Evolutionary conservation across 202 grass and related monocot genomes (phyloP), one percentile per base, ranked within the genome.

Genomic region (Schoenoplectus triqueter): DNA sequence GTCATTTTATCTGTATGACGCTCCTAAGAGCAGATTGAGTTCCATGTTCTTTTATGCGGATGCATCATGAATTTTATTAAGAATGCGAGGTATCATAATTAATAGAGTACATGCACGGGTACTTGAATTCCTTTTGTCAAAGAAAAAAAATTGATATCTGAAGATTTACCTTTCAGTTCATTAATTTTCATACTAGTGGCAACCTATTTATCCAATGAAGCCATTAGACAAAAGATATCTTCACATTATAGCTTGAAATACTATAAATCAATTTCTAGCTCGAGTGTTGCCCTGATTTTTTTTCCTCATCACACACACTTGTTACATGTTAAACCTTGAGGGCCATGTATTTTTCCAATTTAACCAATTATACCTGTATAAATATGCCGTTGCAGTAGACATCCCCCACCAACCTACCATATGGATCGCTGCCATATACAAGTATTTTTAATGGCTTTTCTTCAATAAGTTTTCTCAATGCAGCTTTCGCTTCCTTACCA

Each of bases 301-400:
- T 64, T 2, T 64, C 19, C 31, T 64, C 61, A 64, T 64, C 10
- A 7, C 66, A 57, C 44, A 66, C 6, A 21, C 40, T 21, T 21
- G 54, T 20, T 67, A 72, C 48, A 57, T 59, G 41, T 64, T 20
- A 64, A 20, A 22, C 17, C 20, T 64, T 10, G 22, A 64, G 62
- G 63, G 31, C 63, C 63, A 66, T 10, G 9, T 7, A 66, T 22
- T 62, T 31, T 54, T 5, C 10, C 14, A 22, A 73, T 76, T 69
- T 19, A 65, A 67, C 61, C 46, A 7, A 6, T 69, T 79, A 78
- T 77, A 93, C 89, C 89, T 97, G 91, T 11, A 93, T 54, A 77
- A 97, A 97, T 52, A 92, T 44, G 39, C 82, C 64, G 55, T 89
- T 52, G 18, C 89, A 97, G 73, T 93, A 85, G 3, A 92, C 69